A percentile compares a stretch with the other conserved stretches of the same genome.
These are phyloP conservation scores for Phytomonas francai DNA, from an alignment of 208 protist genomes.

Conservation along the genomic window DNA sequence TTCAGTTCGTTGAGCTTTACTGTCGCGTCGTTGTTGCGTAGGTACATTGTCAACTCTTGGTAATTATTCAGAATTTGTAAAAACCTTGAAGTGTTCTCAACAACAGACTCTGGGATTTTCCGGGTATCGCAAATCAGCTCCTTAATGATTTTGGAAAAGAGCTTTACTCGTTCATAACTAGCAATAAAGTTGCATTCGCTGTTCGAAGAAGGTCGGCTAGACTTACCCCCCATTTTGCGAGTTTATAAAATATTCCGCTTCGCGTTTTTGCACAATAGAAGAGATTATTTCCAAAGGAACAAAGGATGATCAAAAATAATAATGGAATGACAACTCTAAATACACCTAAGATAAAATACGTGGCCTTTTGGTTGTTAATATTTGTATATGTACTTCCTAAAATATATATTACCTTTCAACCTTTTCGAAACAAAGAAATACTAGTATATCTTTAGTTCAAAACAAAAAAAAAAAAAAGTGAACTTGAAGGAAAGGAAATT, in stretches of 20 bases:
- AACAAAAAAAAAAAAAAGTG: slow-evolving; percentile 5
- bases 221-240: neutral
- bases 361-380: neutral
- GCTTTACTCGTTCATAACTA: slow-evolving; percentile 32
- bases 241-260: neutral
- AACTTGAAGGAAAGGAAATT: neutral
- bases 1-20: neutral
- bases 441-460: slow-evolving; percentile 2
- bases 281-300: neutral
- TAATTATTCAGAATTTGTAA: slow-evolving; percentile 32
- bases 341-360: neutral
- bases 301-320: neutral
- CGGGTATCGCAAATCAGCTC: slow-evolving; percentile 25
- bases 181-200: slow-evolving; percentile 41
- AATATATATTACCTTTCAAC: neutral
- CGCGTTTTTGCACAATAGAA: neutral
- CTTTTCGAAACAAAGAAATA: slow-evolving; percentile 8
- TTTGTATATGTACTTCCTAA: neutral
- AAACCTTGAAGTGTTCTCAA: slow-evolving; percentile 22
- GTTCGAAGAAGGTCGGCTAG: slow-evolving; percentile 28
- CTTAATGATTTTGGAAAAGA: slow-evolving; percentile 25
- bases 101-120: slow-evolving; percentile 23
- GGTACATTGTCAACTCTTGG: slow-evolving; percentile 31
- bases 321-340: neutral
- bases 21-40: slow-evolving; percentile 26